Evolutionary conservation across 768 basidiomycete genomes (phyloP).

Genomic region (Gyrodon lividus): DNA sequence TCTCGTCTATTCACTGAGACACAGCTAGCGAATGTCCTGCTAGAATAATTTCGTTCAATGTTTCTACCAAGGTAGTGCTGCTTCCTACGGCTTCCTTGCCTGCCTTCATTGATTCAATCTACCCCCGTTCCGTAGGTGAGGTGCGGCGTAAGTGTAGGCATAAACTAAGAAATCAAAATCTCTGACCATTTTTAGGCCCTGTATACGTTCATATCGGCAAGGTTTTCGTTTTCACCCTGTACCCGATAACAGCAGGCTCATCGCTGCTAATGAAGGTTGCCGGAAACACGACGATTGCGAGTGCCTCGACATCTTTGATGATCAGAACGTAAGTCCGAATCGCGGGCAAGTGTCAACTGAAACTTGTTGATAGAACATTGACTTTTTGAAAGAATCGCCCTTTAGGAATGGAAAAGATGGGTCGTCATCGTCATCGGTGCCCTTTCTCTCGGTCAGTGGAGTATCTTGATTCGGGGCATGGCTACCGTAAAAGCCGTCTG

Average conservation of each 20-base stretch:
- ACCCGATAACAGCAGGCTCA: neutral
- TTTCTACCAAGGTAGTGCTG: too few species aligned
- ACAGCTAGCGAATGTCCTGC: neutral
- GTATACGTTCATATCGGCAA: conserved; percentile 69
- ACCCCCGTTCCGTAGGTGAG: conserved; percentile 48
- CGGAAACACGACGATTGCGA: too few species aligned
- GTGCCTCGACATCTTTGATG: conserved; percentile 66
- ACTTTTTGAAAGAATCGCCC: conserved; percentile 50
- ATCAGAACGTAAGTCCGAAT: conserved; percentile 63
- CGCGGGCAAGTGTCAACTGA: conserved; percentile 9
- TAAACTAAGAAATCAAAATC: neutral
- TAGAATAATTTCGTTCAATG: conserved; percentile 59
- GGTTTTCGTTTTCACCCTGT: conserved; percentile 18
- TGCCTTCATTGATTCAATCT: neutral
- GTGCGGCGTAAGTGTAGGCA: conserved; percentile 46
- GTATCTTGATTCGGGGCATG: conserved; percentile 66
- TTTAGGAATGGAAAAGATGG: conserved; percentile 62
- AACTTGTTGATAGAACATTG: conserved; percentile 12
- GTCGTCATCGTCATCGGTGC: conserved; percentile 50
- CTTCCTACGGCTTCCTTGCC: conserved; percentile 32
- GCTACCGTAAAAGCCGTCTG: conserved; percentile 63
- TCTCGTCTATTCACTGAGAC: neutral
- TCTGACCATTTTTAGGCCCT: conserved; percentile 44
- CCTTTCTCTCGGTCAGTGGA: conserved; percentile 64
- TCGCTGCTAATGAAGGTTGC: too few species aligned